phyloP scores from a whole-genome alignment of 1,284 basidiomycete species.

The Prillingera fragicola region DNA sequence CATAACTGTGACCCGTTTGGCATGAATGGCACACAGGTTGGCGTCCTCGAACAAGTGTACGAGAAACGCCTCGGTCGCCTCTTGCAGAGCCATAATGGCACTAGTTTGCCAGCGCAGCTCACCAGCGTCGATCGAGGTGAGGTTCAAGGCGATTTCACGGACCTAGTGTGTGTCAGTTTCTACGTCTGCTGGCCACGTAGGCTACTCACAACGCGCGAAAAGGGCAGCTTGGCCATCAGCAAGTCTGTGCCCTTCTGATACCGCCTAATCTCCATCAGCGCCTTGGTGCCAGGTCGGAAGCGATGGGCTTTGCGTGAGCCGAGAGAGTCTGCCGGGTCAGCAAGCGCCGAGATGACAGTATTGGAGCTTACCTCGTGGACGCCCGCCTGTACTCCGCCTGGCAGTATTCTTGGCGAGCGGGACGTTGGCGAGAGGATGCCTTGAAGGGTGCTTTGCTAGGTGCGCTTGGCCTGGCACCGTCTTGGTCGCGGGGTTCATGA shows the following conservation, averaged over 20 bases:
- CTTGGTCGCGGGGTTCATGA: not conserved
- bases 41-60: conserved; percentile 95
- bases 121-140: conserved; percentile 68
- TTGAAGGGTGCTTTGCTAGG: not conserved
- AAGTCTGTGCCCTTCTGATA: conserved; percentile 91
- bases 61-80: conserved; percentile 88
- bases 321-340: conserved; percentile 1
- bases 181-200: too few species aligned
- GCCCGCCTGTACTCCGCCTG: not conserved
- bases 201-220: conserved; percentile 74
- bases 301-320: too few species aligned
- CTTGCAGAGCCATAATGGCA: conserved; percentile 82
- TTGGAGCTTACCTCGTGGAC: not conserved
- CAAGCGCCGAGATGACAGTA: not conserved
- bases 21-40: conserved; percentile 94
- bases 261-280: conserved; percentile 82
- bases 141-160: conserved; percentile 81
- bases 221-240: conserved; percentile 78
- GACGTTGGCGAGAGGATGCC: not conserved
- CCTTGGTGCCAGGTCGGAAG: conserved; percentile 80
- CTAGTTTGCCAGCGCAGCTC: conserved; percentile 84
- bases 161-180: conserved; percentile 68
- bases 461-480: not conserved
- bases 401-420: conserved; percentile 2
- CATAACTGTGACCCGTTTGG: conserved; percentile 98